Conservation (phyloP, 768 basidiomycete species). For the Amanita rubescens region DNA sequence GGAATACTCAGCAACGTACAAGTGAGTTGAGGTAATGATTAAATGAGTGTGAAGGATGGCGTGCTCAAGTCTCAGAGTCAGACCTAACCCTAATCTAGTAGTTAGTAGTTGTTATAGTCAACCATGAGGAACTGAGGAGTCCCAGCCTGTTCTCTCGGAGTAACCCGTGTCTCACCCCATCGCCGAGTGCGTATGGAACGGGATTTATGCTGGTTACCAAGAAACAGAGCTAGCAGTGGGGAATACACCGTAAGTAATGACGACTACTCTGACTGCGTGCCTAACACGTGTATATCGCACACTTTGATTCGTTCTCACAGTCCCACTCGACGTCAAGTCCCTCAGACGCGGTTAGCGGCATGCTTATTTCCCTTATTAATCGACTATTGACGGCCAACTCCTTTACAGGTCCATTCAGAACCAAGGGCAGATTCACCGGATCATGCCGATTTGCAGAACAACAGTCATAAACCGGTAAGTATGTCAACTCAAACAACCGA, state of each 20-base stretch:
- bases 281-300: slow-evolving; percentile 41
- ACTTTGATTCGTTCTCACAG: slow-evolving; percentile 34
- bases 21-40: no score
- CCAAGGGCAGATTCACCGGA: slow-evolving; percentile 16
- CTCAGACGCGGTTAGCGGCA: slow-evolving; percentile 20
- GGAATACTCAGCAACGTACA: no score
- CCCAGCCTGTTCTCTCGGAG: background rate
- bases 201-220: no score
- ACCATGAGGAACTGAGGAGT: no score
- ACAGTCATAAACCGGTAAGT: slow-evolving; percentile 10
- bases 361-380: slow-evolving; percentile 4
- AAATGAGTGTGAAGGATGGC: background rate
- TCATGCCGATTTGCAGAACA: slow-evolving; percentile 23
- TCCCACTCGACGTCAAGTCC: slow-evolving; percentile 21
- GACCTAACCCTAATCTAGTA: slow-evolving; percentile 3
- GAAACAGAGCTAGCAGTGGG: no score
- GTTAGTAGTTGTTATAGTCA: no score
- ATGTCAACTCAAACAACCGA: slow-evolving; percentile 21
- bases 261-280: slow-evolving; percentile 19
- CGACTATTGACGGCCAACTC: slow-evolving; percentile 1
- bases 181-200: background rate
- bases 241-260: no score
- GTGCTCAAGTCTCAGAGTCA: background rate
- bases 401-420: slow-evolving; percentile 7
- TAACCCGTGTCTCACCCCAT: background rate